Percentiles rank a stretch among this genome's conserved stretches.
These are phyloP conservation scores for Kwoniella sp. DNA, from an alignment of 768 basidiomycete species.

Conservation along the genomic window DNA sequence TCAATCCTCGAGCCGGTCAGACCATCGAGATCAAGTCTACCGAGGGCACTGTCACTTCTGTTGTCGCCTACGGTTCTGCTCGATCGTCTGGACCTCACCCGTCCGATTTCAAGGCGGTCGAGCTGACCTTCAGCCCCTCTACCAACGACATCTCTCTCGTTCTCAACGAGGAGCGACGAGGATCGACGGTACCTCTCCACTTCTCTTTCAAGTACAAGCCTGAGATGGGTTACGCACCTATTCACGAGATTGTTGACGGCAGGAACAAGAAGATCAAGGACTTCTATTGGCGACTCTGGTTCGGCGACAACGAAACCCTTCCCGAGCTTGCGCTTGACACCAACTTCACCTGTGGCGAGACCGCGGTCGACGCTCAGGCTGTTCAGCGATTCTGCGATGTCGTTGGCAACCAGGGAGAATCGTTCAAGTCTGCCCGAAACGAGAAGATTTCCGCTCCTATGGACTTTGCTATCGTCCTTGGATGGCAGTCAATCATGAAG, in stretches of 20 bases:
- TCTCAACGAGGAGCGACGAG: constrained; percentile 76
- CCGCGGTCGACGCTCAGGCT: constrained; percentile 67
- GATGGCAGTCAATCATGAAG: constrained; percentile 99
- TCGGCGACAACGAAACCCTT: constrained; percentile 73
- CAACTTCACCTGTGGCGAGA: constrained; percentile 80
- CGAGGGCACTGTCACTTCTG: constrained; percentile 56
- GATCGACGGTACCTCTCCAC: constrained; percentile 68
- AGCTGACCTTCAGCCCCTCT: constrained; percentile 60
- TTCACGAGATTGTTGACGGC: constrained; percentile 78
- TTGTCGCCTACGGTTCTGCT: constrained; percentile 70
- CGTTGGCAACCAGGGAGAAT: constrained; percentile 86
- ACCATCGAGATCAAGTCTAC: constrained; percentile 62
- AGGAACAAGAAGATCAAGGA: constrained; percentile 89
- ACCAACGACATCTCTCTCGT: constrained; percentile 64
- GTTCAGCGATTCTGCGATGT: constrained; percentile 80
- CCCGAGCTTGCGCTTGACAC: constrained; percentile 75
- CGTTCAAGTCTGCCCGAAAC: constrained; percentile 74
- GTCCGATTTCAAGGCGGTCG: constrained; percentile 72
- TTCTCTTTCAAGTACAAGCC: constrained; percentile 84
- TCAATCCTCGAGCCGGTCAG: constrained; percentile 75
- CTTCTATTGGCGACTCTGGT: constrained; percentile 99
- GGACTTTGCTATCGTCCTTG: constrained; percentile 97
- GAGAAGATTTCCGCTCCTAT: constrained; percentile 78
- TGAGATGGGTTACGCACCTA: constrained; percentile 80
- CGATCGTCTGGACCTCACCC: constrained; percentile 75